Evolutionary conservation across 176 grass and related monocot genomes (phyloP).

Genomic region (Rhipidocladum racemiflorum): DNA sequence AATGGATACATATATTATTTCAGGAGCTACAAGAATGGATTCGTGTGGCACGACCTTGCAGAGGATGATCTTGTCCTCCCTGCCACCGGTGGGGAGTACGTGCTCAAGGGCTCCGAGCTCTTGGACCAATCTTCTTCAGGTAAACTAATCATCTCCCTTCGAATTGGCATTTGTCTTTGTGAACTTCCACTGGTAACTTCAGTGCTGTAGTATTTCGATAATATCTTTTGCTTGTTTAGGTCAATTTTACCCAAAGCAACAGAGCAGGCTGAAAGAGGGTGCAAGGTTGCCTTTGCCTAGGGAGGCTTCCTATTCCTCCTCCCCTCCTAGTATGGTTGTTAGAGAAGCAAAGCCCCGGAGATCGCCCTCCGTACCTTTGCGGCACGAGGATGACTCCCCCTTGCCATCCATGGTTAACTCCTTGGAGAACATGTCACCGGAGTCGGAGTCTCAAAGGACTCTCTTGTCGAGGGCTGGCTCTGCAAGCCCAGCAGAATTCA

Average conservation of each 20-base stretch:
- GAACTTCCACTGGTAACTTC: not conserved
- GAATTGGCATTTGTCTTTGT: not conserved
- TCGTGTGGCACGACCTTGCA: slow-evolving; percentile 93
- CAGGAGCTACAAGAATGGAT: slow-evolving; percentile 98
- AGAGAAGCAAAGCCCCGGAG: slow-evolving; percentile 47
- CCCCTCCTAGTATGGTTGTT: slow-evolving; percentile 45
- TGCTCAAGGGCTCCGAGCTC: slow-evolving; percentile 92
- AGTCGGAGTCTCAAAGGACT: slow-evolving; percentile 22
- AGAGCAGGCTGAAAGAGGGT: slow-evolving; percentile 40
- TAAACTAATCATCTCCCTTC: slow-evolving; percentile 21
- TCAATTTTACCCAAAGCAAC: slow-evolving; percentile 51
- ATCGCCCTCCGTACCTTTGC: slow-evolving; percentile 38
- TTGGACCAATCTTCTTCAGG: slow-evolving; percentile 64
- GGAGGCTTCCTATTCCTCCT: slow-evolving; percentile 55
- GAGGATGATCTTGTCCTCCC: slow-evolving; percentile 82
- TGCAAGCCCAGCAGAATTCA: slow-evolving; percentile 37
- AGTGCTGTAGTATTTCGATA: not conserved
- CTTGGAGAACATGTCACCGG: slow-evolving; percentile 36
- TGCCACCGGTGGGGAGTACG: slow-evolving; percentile 78
- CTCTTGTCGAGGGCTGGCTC: slow-evolving; percentile 31
- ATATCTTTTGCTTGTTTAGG: slow-evolving; percentile 35
- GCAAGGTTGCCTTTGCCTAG: slow-evolving; percentile 40
- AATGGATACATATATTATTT: not conserved
- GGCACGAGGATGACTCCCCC: slow-evolving; percentile 48
- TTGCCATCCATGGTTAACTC: slow-evolving; percentile 27